Base-by-base conservation (phyloP, 768 basidiomycete species). In the Leucocoprinus sp. region DNA sequence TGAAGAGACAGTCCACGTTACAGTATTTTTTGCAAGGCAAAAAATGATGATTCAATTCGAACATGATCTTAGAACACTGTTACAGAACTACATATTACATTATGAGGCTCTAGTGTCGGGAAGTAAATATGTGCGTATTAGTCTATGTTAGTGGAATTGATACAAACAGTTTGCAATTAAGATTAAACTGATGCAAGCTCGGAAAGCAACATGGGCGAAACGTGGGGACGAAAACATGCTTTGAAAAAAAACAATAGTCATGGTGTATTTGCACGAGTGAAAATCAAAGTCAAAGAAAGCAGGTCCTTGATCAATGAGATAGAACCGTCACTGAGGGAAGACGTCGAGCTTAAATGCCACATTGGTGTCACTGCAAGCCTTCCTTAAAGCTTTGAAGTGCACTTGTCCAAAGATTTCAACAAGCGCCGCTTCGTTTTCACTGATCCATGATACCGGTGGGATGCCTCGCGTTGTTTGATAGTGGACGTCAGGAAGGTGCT, bases 391-490 rank as follows among this genome's bases (percentile, higher is more conserved):
- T 55, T 73, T 78, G 66, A 75, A 88, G 58, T 86, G 86, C 34
- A 78, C 53, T 36, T 64, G 63, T n/a, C 84, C 86, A 56, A 91
- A 86, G 48, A 90, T 74, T 42, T 86, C 81, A 44, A 75, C 67
- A 33, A 91, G 76, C 37, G 74, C 68, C 4, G 68, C 60, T 60
- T 88, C 78, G 58, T 91, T 78, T 28, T 74, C 73, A 50, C 72
- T 75, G 46, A 91, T 70, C 87, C 87, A 91, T 29, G 83, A 72
- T n/a, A 73, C 70, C 8, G 85, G 77, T 15, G 88, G 87, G 12
- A 90, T 63, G 15, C 80, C 86, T 51, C 87, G 84, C 47, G 77
- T 82, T 38, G 87, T 91, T 52, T 78, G 76, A 60, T 82, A 80
- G 8, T 76, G 60, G 34, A 80, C 84, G 58, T 84, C 70, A 14